These are phyloP conservation scores for Hypoxylon cercidicola DNA, from an alignment of 495 filamentous ascomycete genomes.

Conservation along the genomic window DNA sequence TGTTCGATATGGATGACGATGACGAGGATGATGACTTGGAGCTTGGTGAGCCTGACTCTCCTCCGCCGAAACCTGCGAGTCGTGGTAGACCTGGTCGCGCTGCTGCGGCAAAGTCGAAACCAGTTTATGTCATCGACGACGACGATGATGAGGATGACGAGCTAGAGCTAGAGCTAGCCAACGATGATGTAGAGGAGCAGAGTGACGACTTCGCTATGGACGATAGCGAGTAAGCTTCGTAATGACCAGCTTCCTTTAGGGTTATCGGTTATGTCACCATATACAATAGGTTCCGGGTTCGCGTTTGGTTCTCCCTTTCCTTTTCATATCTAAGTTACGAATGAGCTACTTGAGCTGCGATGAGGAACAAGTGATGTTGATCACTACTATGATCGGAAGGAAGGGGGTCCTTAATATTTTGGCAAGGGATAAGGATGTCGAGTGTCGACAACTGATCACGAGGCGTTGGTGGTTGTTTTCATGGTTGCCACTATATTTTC, in stretches of 20 bases:
- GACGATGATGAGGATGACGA: slow-evolving; percentile 56
- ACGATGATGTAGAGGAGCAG: slow-evolving; percentile 34
- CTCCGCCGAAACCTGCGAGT: slow-evolving; percentile 52
- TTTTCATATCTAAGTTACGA: slow-evolving; percentile 15
- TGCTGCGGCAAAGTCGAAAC: slow-evolving; percentile 54
- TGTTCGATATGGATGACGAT: slow-evolving; percentile 58
- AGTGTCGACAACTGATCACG: slow-evolving; percentile 16
- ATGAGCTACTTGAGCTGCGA: not conserved
- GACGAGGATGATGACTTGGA: slow-evolving; percentile 50
- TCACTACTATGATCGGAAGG: slow-evolving; percentile 4
- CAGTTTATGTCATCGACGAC: slow-evolving; percentile 54
- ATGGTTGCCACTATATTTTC: not conserved
- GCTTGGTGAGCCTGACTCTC: slow-evolving; percentile 53
- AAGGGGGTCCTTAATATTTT: not conserved
- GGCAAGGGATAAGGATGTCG: not conserved
- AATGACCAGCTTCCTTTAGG: not conserved
- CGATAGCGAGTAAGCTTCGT: slow-evolving; percentile 42
- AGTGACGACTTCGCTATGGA: slow-evolving; percentile 48
- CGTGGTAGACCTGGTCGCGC: slow-evolving; percentile 58
- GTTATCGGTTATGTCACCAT: not conserved
- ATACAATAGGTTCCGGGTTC: not conserved
- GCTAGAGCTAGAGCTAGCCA: slow-evolving; percentile 1
- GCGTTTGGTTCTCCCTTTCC: not conserved
- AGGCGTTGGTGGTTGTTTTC: slow-evolving; percentile 29
- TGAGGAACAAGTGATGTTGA: too few relatives aligned